These are phyloP conservation scores for Pezicula radicicola DNA, from an alignment of 2,329 filamentous ascomycete genomes.

Conservation along the genomic window DNA sequence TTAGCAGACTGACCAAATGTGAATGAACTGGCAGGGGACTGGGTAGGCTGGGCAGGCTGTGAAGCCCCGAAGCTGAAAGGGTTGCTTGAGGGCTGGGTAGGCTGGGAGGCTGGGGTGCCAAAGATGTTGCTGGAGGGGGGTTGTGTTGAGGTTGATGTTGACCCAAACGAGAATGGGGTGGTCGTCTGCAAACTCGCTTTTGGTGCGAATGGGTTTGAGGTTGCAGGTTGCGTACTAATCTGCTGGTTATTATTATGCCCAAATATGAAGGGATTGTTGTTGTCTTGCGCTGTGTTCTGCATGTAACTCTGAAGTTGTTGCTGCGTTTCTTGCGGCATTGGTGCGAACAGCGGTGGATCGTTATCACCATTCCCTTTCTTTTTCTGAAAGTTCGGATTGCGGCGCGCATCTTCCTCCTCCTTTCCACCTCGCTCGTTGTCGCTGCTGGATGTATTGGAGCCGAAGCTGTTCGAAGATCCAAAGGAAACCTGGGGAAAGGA, in stretches of 20 bases:
- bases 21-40: neutral
- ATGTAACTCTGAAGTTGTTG: too few species aligned
- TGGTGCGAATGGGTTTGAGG: neutral
- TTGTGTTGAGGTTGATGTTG: neutral
- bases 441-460: neutral
- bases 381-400: slow-evolving; percentile 5
- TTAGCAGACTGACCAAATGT: neutral
- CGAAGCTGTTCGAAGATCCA: neutral
- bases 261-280: slow-evolving; percentile 4
- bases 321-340: neutral
- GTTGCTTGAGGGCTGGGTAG: neutral
- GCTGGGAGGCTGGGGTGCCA: neutral
- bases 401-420: slow-evolving; percentile 4
- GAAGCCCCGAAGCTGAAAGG: neutral
- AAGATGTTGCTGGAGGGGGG: neutral
- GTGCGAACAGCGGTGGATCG: slow-evolving; percentile 3
- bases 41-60: neutral
- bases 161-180: slow-evolving; percentile 1
- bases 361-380: neutral
- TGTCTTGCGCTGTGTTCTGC: neutral
- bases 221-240: neutral
- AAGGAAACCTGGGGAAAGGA: slow-evolving; percentile 2
- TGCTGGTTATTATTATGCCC: slow-evolving; percentile 1
- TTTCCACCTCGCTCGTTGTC: neutral
- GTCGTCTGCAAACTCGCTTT: neutral